These are phyloP conservation scores for Erodium trifolium DNA, from an alignment of 441 rosid genomes.

Conservation along the genomic window DNA sequence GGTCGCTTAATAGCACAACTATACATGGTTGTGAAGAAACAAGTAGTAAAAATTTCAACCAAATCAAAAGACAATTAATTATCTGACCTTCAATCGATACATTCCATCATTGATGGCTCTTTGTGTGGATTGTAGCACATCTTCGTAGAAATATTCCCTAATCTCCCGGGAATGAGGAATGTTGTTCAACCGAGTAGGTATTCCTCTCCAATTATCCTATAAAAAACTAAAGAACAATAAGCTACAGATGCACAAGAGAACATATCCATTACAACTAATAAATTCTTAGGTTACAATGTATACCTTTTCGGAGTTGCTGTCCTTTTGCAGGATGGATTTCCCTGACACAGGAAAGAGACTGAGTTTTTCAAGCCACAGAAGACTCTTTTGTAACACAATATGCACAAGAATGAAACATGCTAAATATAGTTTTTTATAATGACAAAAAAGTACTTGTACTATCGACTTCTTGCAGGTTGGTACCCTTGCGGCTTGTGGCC, in stretches of 20 bases:
- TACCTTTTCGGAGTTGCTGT: slow-evolving; percentile 30
- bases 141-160: slow-evolving; percentile 79
- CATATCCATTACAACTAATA: not conserved
- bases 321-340: slow-evolving; percentile 27
- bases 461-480: too few relatives aligned
- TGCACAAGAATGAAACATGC: not conserved
- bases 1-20: not conserved
- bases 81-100: slow-evolving; percentile 61
- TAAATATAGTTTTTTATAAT: not conserved
- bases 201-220: slow-evolving; percentile 87
- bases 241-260: slow-evolving; percentile 15
- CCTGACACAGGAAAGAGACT: slow-evolving; percentile 24
- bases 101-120: slow-evolving; percentile 70
- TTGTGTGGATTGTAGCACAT: slow-evolving; percentile 68
- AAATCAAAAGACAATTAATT: not conserved
- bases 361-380: slow-evolving; percentile 13
- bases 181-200: slow-evolving; percentile 84
- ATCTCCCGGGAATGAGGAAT: slow-evolving; percentile 93
- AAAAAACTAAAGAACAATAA: slow-evolving; percentile 31
- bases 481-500: too few relatives aligned
- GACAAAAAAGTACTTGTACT: too few relatives aligned
- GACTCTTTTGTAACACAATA: not conserved
- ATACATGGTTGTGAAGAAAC: not conserved
- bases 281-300: not conserved
- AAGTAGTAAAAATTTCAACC: not conserved